Conservation (phyloP, 345 rosid species). For the Physaria fendleri region DNA sequence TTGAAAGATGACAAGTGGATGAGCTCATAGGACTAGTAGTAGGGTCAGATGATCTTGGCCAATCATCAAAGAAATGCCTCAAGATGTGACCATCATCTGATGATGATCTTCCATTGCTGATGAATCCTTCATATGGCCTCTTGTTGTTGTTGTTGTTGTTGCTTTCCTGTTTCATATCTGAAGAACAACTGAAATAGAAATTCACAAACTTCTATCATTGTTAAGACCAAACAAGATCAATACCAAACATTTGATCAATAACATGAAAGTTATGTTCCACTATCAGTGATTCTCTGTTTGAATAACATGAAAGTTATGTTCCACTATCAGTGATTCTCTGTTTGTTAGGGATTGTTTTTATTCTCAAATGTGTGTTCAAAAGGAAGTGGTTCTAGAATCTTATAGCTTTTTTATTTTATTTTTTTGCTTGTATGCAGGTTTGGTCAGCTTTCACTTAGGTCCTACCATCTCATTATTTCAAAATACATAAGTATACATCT, state of each 20-base stretch:
- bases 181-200: conserved; percentile 29
- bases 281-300: no score
- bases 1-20: conserved; percentile 49
- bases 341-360: no score
- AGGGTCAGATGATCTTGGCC: conserved; percentile 61
- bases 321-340: no score
- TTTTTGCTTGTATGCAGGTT: conserved; percentile 23
- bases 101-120: conserved; percentile 28
- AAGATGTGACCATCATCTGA: conserved; percentile 61
- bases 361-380: conserved; percentile 34
- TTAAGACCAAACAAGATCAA: conserved; percentile 2
- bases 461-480: conserved; percentile 30
- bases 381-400: conserved; percentile 31
- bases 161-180: conserved; percentile 37
- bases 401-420: conserved; percentile 13
- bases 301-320: no score
- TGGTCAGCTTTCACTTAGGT: conserved; percentile 33
- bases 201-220: not conserved
- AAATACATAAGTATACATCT: no score
- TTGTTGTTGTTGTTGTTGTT: conserved; percentile 26
- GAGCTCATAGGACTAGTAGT: conserved; percentile 33
- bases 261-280: conserved; percentile 3
- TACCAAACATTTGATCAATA: not conserved
- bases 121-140: conserved; percentile 38
- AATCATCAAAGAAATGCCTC: conserved; percentile 86